Evolutionary conservation across 495 filamentous ascomycete species (phyloP).

Genomic region (Hyaloscypha variabilis): DNA sequence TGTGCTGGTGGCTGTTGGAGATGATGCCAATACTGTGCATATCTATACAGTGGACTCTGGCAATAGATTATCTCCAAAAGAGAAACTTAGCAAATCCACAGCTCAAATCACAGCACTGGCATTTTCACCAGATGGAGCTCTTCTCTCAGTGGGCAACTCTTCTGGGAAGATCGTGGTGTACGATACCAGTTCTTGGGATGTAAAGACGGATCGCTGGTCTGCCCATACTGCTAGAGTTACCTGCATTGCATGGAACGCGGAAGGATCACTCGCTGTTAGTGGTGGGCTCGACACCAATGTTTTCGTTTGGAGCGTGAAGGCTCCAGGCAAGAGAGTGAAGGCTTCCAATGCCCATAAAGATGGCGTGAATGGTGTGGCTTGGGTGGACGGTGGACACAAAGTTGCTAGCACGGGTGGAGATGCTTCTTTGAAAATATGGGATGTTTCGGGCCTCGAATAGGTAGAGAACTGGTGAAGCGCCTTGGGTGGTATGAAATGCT

Average conservation of each 20-base stretch:
- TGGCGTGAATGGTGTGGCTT: constrained; percentile 85
- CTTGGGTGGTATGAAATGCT: neutral
- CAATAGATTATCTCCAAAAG: constrained; percentile 43
- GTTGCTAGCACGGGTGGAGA: constrained; percentile 83
- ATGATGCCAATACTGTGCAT: constrained; percentile 69
- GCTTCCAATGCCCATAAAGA: constrained; percentile 89
- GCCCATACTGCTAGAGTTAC: constrained; percentile 89
- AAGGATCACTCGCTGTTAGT: constrained; percentile 76
- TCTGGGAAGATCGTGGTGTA: constrained; percentile 84
- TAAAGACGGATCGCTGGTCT: constrained; percentile 82
- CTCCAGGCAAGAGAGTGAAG: constrained; percentile 80
- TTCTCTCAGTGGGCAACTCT: constrained; percentile 81
- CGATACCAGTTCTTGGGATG: constrained; percentile 56
- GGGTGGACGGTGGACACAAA: constrained; percentile 70
- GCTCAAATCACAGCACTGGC: constrained; percentile 67
- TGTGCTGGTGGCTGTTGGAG: constrained; percentile 72
- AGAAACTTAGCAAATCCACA: constrained; percentile 53
- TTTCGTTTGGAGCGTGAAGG: constrained; percentile 85
- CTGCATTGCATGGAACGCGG: constrained; percentile 77
- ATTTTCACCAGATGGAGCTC: constrained; percentile 73
- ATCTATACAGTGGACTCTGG: constrained; percentile 60
- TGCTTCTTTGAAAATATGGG: constrained; percentile 90
- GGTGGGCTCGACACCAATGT: constrained; percentile 89
- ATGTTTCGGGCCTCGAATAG: constrained; percentile 55
- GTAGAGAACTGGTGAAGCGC: neutral